Base-by-base conservation (phyloP, 2,329 filamentous ascomycete genomes). In the Hymenoscyphus fructigenus region DNA sequence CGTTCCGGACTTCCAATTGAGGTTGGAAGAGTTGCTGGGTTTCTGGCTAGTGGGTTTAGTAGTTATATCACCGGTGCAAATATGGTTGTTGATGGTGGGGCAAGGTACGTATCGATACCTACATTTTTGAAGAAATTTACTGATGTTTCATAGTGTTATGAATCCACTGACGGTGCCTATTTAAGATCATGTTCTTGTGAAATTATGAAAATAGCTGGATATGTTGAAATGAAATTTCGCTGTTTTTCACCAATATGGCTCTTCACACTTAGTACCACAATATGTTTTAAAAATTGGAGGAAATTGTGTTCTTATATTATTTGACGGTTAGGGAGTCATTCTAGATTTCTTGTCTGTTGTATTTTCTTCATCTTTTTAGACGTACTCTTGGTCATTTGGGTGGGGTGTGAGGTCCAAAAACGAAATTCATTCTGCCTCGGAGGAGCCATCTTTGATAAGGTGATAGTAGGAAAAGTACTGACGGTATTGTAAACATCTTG, bases 61-160 rank as follows among this genome's bases (percentile, higher is more conserved):
- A 84, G 81, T 63, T 88, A 88, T 75, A 80, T 88, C 55, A 88
- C 84, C 0, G 86, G 86, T 1, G 79, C 84, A 1, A 88, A 88
- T 72, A 75, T 88, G 70, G 81, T 87, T 15, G 85, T 88, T 15
- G 86, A 88, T 76, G 86, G 85, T 3, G 86, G 86, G 7, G 83
- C 84, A 23, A 70, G 64, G 67, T 69, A 58, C 57, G 62, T 17
- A 17, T 36, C 7, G 28, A 57, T 26, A 20, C 14, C 9, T 9
- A 38, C 41, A 5, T 26, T 1, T 14, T 41, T 7, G 41, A 56
- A 7, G 7, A 20, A 38, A 9, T 44, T 6, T 61, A 50, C 50
- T 60, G 55, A 61, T 28, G 7, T 7, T 14, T 7, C 17, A 29
- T 10, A 65, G 63, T 34, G 63, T 65, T 12, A 65, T 65, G 63